phyloP scores from a whole-genome alignment of 2,329 filamentous ascomycete species.

The Orbilia javanica region DNA sequence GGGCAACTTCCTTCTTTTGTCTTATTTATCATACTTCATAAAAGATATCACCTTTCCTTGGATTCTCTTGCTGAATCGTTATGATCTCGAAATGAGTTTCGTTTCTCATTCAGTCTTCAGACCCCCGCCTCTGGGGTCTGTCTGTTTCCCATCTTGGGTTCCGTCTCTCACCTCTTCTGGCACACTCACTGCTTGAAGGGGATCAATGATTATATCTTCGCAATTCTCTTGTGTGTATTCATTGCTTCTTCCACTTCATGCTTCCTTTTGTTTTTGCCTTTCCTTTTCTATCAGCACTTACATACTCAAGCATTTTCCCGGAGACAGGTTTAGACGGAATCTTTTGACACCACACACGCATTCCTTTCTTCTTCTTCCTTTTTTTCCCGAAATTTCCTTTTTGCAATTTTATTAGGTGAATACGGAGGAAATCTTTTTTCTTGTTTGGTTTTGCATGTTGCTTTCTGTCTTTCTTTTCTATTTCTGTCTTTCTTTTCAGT shows the following conservation, averaged over 20 bases:
- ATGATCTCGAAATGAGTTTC: neutral
- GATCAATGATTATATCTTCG: constrained; percentile 55
- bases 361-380: constrained; percentile 1
- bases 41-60: constrained; percentile 17
- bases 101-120: neutral
- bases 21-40: constrained; percentile 8
- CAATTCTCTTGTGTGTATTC: constrained; percentile 61
- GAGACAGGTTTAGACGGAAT: constrained; percentile 60
- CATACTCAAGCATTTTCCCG: constrained; percentile 59
- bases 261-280: constrained; percentile 62
- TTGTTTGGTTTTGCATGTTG: constrained; percentile 10
- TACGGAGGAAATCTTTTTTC: constrained; percentile 45
- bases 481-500: constrained; percentile 16
- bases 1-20: neutral
- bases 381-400: no score
- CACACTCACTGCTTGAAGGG: constrained; percentile 55
- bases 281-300: constrained; percentile 62
- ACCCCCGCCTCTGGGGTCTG: constrained; percentile 34
- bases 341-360: neutral
- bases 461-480: constrained; percentile 1
- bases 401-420: constrained; percentile 4
- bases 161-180: constrained; percentile 46
- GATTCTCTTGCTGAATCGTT: neutral
- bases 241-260: constrained; percentile 61
- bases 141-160: constrained; percentile 35